Evolutionary conservation across 2,329 filamentous ascomycete species (phyloP).

Genomic region (Exophiala alcalophila): DNA sequence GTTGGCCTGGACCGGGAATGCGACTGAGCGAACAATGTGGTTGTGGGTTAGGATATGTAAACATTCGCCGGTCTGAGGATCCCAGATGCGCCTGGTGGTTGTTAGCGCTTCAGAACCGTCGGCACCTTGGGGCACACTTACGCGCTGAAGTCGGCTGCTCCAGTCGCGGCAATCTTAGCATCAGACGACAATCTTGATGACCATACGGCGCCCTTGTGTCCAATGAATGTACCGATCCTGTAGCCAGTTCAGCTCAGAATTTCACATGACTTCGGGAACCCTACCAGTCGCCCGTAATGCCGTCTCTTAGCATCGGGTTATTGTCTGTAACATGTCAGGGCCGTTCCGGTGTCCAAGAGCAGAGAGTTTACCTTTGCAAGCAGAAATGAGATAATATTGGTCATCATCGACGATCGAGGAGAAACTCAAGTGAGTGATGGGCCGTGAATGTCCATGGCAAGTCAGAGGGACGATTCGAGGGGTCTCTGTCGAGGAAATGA

Average conservation of each 20-base stretch:
- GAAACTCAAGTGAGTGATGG: slow-evolving; percentile 87
- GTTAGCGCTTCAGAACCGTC: slow-evolving; percentile 9
- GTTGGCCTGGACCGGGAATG: slow-evolving; percentile 76
- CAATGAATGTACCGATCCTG: slow-evolving; percentile 93
- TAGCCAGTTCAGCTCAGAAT: slow-evolving; percentile 3
- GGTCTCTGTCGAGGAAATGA: slow-evolving; percentile 35
- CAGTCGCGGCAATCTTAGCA: slow-evolving; percentile 83
- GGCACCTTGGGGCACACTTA: slow-evolving; percentile 46
- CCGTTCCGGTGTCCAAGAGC: not conserved
- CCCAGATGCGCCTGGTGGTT: slow-evolving; percentile 80
- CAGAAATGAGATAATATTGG: slow-evolving; percentile 87
- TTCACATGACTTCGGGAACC: slow-evolving; percentile 25
- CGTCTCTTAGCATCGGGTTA: slow-evolving; percentile 97
- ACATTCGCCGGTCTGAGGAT: slow-evolving; percentile 89
- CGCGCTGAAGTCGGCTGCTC: slow-evolving; percentile 94
- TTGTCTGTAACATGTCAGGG: slow-evolving; percentile 63
- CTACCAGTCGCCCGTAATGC: slow-evolving; percentile 89
- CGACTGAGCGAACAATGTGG: slow-evolving; percentile 91
- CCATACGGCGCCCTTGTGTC: slow-evolving; percentile 98
- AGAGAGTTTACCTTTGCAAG: slow-evolving; percentile 69
- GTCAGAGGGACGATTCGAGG: slow-evolving; percentile 76
- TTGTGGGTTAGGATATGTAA: slow-evolving; percentile 84
- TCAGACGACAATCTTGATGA: slow-evolving; percentile 88
- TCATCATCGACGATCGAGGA: slow-evolving; percentile 79
- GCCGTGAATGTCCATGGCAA: slow-evolving; percentile 90